Evolutionary conservation across 306 rosid genomes (phyloP), one percentile per base, ranked within the genome.

Genomic region (Ammopiptanthus mongolicus): DNA sequence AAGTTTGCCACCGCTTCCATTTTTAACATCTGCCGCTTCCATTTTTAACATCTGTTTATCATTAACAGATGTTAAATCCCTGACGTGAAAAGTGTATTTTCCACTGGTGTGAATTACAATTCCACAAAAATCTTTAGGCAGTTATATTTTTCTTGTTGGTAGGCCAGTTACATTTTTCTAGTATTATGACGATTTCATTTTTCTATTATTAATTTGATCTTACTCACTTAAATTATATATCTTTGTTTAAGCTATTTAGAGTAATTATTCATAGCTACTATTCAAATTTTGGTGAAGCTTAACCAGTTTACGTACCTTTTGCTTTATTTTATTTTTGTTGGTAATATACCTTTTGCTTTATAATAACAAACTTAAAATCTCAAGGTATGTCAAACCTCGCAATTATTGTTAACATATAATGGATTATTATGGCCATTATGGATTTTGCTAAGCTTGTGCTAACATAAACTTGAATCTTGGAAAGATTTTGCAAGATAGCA

Each of bases 401-500:
- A 63, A 57, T 71, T 52, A 61, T 71, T 31, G n/a, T 29, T 5
- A 52, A 3, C 68, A 71, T 6, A 68, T 56, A 23, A 46, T 18
- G 13, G 41, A 28, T 11, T 50, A 37, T 53, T 55, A 22, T 37
- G 66, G 3, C 57, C 37, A 64, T 9, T 39, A 42, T 31, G 28
- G n/a, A n/a, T n/a, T n/a, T n/a, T n/a, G 28, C 28, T 25, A 0
- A 1, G 10, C 61, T 60, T 51, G 46, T 48, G 42, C 65, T 31
- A 15, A 28, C 55, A 65, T 48, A 69, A 61, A 46, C 55, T 59
- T 33, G 75, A 67, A 80, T 73, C 71, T 60, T 2, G 28, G 14
- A 73, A 73, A 74, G 69, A 74, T 74, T 61, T 80, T 65, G 5
- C 18, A 68, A 63, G 83, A 77, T 77, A 81, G 73, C 76, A 55